Evolutionary conservation across 176 grass and related monocot species (phyloP).

Genomic region (sorghum (Sorghum bicolor)): Sorghum_bicolor_NCBIv3 NC_012872.2:61540001-61540500

Average conservation of each 20-base stretch:
- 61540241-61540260: conserved; percentile 49
- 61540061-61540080: not conserved
- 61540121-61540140: not conserved
- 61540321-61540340: not conserved
- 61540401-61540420: not conserved
- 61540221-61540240: conserved; percentile 55
- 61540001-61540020: not conserved
- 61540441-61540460: conserved; percentile 89
- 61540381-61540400: too few relatives aligned
- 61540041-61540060: not conserved
- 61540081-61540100: not conserved
- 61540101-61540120: not conserved
- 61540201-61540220: conserved; percentile 61
- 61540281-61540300: conserved; percentile 49
- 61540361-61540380: not conserved
- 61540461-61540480: conserved; percentile 74
- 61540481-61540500: conserved; percentile 92
- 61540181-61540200: conserved; percentile 62
- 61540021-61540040: not conserved
- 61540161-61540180: conserved; percentile 39
- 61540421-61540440: not conserved
- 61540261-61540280: conserved; percentile 46
- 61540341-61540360: not conserved
- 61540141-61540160: not conserved
- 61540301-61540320: not conserved